Conservation (phyloP, 306 rosid species). For the Senna tora region DNA sequence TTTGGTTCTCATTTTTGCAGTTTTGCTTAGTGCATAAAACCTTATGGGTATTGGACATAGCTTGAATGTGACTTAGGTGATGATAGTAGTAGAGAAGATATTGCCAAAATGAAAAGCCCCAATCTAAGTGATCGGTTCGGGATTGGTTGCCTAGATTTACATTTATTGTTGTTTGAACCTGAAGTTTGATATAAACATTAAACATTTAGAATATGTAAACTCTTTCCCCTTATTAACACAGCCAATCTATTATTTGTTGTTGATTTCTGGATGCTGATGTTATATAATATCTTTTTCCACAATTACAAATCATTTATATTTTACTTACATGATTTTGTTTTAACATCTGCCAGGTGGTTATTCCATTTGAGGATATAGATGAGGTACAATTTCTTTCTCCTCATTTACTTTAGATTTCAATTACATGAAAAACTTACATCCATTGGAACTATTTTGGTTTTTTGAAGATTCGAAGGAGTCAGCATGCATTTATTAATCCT, state of each 20-base stretch:
- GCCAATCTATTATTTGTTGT: slow-evolving; percentile 16
- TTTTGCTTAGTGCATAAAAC: background rate
- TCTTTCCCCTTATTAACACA: background rate
- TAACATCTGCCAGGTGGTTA: slow-evolving; percentile 65
- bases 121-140: background rate
- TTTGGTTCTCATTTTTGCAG: background rate
- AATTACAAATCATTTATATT: slow-evolving; percentile 1
- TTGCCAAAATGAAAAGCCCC: background rate
- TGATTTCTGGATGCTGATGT: slow-evolving; percentile 28
- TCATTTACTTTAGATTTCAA: slow-evolving; percentile 18
- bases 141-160: slow-evolving; percentile 9
- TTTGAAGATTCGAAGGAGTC: slow-evolving; percentile 88
- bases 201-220: background rate
- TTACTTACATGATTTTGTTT: slow-evolving; percentile 7
- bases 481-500: slow-evolving; percentile 97
- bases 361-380: slow-evolving; percentile 89
- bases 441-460: slow-evolving; percentile 33
- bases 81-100: background rate
- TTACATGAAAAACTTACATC: slow-evolving; percentile 35
- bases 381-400: slow-evolving; percentile 60
- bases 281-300: slow-evolving; percentile 22
- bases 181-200: slow-evolving; percentile 7
- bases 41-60: background rate
- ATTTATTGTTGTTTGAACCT: background rate
- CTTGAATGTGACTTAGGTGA: background rate